These are phyloP conservation scores for Paraglomus brasilianum DNA, from an alignment of 192 early-diverging fungal genomes.

Conservation along the genomic window DNA sequence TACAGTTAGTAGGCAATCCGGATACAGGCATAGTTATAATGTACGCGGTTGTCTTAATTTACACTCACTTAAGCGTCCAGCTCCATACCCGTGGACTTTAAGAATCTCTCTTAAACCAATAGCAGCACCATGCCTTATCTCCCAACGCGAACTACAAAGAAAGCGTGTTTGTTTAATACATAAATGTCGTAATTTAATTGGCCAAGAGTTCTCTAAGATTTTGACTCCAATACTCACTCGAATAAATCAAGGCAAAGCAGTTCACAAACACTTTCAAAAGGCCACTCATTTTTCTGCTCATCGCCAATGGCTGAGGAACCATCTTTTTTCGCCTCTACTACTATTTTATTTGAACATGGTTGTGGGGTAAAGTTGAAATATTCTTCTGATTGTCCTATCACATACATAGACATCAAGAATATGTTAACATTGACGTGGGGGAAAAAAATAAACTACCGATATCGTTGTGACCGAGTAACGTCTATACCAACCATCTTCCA, in stretches of 20 bases:
- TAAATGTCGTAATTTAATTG: slow-evolving; percentile 50
- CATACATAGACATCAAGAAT: neutral
- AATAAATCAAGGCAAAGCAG: slow-evolving; percentile 57
- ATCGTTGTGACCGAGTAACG: neutral
- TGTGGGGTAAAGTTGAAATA: slow-evolving; percentile 59
- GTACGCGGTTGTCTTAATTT: no score
- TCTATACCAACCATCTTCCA: slow-evolving; percentile 21
- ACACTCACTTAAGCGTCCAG: slow-evolving; percentile 61
- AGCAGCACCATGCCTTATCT: slow-evolving; percentile 92
- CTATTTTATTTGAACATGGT: slow-evolving; percentile 60
- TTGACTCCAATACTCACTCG: slow-evolving; percentile 33
- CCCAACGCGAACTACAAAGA: slow-evolving; percentile 80
- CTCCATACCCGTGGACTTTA: slow-evolving; percentile 80
- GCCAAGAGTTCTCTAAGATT: slow-evolving; percentile 30
- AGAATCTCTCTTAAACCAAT: slow-evolving; percentile 90
- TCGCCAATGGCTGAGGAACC: slow-evolving; percentile 31
- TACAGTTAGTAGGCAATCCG: slow-evolving; percentile 4
- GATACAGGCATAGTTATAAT: neutral
- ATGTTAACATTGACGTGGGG: neutral
- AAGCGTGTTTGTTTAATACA: slow-evolving; percentile 65
- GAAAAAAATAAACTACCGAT: slow-evolving; percentile 14
- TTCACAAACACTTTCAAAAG: slow-evolving; percentile 58
- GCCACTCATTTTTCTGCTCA: slow-evolving; percentile 49
- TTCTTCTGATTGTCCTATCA: slow-evolving; percentile 45
- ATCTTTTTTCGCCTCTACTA: slow-evolving; percentile 65